Percentiles rank a stretch among this genome's conserved stretches.
Conservation (phyloP, 257 asterid genomes). For the Asclepias syriaca region DNA sequence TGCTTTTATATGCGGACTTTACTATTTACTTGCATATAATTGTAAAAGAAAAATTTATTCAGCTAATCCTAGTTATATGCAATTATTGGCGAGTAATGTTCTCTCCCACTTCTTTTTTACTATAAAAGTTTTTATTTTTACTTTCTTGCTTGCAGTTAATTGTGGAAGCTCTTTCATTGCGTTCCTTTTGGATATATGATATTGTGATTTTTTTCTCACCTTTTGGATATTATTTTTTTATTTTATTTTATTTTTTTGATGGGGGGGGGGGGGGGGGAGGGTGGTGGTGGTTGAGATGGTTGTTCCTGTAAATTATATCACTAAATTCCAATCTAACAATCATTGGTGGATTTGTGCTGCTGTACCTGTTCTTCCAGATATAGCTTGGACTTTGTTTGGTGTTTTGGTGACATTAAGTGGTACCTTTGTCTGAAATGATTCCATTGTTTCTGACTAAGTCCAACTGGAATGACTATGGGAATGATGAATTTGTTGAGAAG, state of each 20-base stretch:
- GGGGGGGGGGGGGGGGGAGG: too few relatives aligned
- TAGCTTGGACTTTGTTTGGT: conserved; percentile 9
- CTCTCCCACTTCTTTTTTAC: background rate
- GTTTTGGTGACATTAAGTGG: conserved; percentile 13
- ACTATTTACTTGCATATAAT: background rate
- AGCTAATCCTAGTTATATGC: background rate
- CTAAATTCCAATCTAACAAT: background rate
- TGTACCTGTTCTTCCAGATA: background rate
- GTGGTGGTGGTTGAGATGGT: background rate
- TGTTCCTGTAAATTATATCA: background rate
- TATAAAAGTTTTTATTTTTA: background rate
- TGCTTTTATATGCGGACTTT: background rate
- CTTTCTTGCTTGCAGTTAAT: background rate
- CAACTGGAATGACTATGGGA: conserved; percentile 27
- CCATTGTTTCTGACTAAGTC: conserved; percentile 58
- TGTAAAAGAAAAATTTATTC: background rate
- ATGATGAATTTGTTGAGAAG: conserved; percentile 28
- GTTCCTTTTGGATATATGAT: background rate
- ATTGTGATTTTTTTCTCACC: background rate
- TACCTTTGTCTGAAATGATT: conserved; percentile 41
- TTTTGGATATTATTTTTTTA: background rate
- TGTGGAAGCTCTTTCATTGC: background rate
- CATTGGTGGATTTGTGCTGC: background rate
- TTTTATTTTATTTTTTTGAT: too few relatives aligned
- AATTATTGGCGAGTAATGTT: background rate